phyloP scores from a whole-genome alignment of 208 protist genomes.

The Trypanosoma lewisi region DNA sequence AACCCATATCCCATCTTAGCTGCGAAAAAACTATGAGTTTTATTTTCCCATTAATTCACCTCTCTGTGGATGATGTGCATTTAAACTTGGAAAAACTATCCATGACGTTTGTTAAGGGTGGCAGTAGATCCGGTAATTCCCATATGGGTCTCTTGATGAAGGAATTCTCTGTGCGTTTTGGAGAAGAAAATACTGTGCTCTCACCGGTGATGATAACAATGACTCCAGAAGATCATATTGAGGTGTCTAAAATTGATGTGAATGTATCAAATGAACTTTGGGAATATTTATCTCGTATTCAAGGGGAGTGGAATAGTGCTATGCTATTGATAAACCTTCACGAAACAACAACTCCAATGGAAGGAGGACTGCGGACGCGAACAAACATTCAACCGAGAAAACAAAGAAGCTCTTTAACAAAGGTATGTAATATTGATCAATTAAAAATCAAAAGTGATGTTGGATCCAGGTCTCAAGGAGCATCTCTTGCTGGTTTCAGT shows the following conservation, averaged over 20 bases:
- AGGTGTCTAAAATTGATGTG: conserved; percentile 10
- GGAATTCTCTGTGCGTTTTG: conserved; percentile 29
- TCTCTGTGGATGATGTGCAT: conserved; percentile 28
- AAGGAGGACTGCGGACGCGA: too few relatives aligned
- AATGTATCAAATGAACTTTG: conserved; percentile 16
- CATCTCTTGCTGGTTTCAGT: not conserved
- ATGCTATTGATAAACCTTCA: not conserved
- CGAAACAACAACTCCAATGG: too few relatives aligned
- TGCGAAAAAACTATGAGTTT: conserved; percentile 22
- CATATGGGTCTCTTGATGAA: conserved; percentile 26
- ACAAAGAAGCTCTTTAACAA: not conserved
- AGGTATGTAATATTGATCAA: not conserved
- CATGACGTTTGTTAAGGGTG: conserved; percentile 13
- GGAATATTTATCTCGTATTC: conserved; percentile 12
- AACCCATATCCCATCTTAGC: not conserved
- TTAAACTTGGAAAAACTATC: conserved; percentile 25
- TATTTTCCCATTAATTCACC: conserved; percentile 17
- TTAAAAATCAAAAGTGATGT: not conserved
- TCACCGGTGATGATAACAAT: conserved; percentile 25
- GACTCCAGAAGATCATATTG: conserved; percentile 11
- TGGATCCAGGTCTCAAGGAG: not conserved
- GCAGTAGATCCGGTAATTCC: not conserved
- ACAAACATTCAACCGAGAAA: too few relatives aligned
- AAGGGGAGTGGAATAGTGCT: conserved; percentile 1
- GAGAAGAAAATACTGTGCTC: conserved; percentile 14